Evolutionary conservation across 371 early-diverging fungal genomes (phyloP), one percentile per base, ranked within the genome.

Genomic region (Apophysomyces ossiformis): DNA sequence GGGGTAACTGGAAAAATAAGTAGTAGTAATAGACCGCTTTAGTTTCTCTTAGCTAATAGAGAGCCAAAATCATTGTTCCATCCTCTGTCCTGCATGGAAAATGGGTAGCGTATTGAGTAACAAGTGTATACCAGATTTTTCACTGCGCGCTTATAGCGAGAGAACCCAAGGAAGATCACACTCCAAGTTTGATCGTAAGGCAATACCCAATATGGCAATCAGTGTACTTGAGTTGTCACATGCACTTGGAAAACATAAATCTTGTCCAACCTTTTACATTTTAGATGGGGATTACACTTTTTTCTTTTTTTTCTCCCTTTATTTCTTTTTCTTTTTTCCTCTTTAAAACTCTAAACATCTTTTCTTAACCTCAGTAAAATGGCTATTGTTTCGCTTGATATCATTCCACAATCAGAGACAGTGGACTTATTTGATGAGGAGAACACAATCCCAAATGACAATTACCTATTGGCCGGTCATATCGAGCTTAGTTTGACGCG

Each of bases 391-490:
- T 61, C 63, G 11, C 35, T 76, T 38, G 63, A 65, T 26, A 72
- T 77, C 12, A 44, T 61, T 13, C 69, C 76, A 35, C 74, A 78
- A 38, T 60, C 39, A 15, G 70, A 73, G 16, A 47, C 63, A 11
- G 68, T 78, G 7, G 57, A 78, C 36, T 60, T 71, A 15, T 78
- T 72, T 38, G 65, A 61, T n/a, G 66, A 66, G 26, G 59, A 68
- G 12, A 54, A 59, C 15, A 68, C 64, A 35, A 11, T 70, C 15
- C 76, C 79, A 9, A 74, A 69, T 39, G 69, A 69, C 47, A n/a
- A 64, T 5, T 69, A 65, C 57, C 35, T 47, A 3, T 37, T 79
- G 0, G 61, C 62, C 26, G 79, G 79, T 9, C 63, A 54, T 35
- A 68, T 79, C n/a, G 68, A 74, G 50, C 38, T 79, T 18, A 65